Percentiles rank a stretch among this genome's conserved stretches.
Evolutionary conservation across 2,329 filamentous ascomycete species (phyloP).

Genomic region (Metarhizium guizhouense): DNA sequence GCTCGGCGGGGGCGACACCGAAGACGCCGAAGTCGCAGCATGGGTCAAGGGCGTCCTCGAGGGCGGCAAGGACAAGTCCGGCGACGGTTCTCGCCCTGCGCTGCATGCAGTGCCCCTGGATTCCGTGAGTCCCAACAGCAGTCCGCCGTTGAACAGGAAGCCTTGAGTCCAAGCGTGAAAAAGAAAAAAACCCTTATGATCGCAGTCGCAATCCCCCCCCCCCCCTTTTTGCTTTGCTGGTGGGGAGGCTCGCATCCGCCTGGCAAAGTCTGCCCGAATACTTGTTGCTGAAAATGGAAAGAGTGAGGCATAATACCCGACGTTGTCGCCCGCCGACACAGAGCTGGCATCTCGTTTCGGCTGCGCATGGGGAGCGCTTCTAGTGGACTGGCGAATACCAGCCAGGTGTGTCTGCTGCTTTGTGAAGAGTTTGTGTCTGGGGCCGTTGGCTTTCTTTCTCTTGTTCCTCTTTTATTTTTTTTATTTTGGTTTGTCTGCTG

Average conservation of each 20-base stretch:
- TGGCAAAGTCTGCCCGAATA: too few species aligned
- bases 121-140: slow-evolving; percentile 49
- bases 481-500: too few species aligned
- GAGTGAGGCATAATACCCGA: background rate
- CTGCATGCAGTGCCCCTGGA: slow-evolving; percentile 82
- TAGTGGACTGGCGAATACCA: background rate
- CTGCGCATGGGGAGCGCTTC: background rate
- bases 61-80: slow-evolving; percentile 39
- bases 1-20: slow-evolving; percentile 28
- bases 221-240: too few species aligned
- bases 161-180: background rate
- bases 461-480: too few species aligned
- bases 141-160: slow-evolving; percentile 18
- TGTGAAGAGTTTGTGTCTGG: too few species aligned
- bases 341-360: background rate
- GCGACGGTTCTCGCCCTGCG: slow-evolving; percentile 59
- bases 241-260: too few species aligned
- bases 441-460: too few species aligned
- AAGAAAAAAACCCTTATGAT: too few species aligned
- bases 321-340: background rate
- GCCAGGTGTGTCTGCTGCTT: too few species aligned
- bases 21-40: slow-evolving; percentile 73
- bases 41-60: slow-evolving; percentile 74
- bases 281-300: too few species aligned
- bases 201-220: too few species aligned